Evolutionary conservation across 2,329 filamentous ascomycete genomes (phyloP).

Genomic region (Leptodontidium sp.): DNA sequence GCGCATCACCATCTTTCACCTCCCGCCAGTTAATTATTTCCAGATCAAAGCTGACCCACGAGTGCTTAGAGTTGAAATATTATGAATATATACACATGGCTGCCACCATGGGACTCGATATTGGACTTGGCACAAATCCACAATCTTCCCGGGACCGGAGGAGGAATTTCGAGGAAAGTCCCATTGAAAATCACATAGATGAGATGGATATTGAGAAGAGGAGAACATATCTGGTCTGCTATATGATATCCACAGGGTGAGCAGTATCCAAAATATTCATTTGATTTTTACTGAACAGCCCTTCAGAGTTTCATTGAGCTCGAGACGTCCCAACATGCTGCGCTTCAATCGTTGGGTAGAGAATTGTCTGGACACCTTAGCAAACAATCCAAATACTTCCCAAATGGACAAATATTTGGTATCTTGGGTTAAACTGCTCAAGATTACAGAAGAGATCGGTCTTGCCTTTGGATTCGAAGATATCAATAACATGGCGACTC

Average conservation of each 20-base stretch:
- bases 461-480: conserved; percentile 58
- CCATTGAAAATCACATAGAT: conserved; percentile 5
- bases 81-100: conserved; percentile 60
- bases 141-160: conserved; percentile 27
- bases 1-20: not conserved
- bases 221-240: conserved; percentile 50
- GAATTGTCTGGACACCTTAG: conserved; percentile 51
- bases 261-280: not conserved
- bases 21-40: not conserved
- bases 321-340: conserved; percentile 53
- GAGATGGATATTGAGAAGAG: conserved; percentile 46
- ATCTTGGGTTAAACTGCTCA: conserved; percentile 50
- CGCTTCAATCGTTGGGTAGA: conserved; percentile 50
- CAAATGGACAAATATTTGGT: conserved; percentile 48
- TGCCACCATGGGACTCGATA: conserved; percentile 52
- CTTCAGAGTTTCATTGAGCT: conserved; percentile 49
- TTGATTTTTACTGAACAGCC: not conserved
- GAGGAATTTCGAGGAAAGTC: conserved; percentile 11
- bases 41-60: not conserved
- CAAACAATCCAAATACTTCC: conserved; percentile 45
- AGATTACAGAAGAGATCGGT: conserved; percentile 61
- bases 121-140: conserved; percentile 38
- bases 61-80: conserved; percentile 49
- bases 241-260: conserved; percentile 46
- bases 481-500: conserved; percentile 49